Conservation (phyloP, 306 rosid species). For the Morella rubra region DNA sequence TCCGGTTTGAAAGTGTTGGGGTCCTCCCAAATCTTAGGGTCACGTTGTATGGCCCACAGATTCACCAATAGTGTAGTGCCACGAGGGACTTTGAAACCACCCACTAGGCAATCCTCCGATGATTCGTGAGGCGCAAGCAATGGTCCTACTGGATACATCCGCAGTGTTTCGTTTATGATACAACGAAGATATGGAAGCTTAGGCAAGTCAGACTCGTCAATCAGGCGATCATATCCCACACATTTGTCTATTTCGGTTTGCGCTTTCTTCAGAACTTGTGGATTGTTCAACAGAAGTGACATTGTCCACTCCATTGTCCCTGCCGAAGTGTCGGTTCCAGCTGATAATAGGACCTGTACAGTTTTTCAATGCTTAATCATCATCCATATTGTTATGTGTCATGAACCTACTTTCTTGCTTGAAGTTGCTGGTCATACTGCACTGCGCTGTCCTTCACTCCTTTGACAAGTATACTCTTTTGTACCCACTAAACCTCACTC, state of each 20-base stretch:
- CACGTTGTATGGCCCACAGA: conserved; percentile 42
- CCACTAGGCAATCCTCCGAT: conserved; percentile 30
- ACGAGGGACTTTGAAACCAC: conserved; percentile 33
- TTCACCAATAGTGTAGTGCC: conserved; percentile 47
- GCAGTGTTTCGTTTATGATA: conserved; percentile 36
- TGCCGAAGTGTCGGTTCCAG: conserved; percentile 37
- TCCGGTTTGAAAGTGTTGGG: conserved; percentile 35
- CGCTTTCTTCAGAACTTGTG: conserved; percentile 17
- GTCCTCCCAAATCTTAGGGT: conserved; percentile 33
- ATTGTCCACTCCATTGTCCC: conserved; percentile 44
- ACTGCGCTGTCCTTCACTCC: too few species aligned
- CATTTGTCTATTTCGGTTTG: conserved; percentile 16
- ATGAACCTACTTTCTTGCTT: background rate
- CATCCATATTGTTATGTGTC: too few species aligned
- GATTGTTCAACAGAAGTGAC: conserved; percentile 40
- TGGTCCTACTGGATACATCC: conserved; percentile 39
- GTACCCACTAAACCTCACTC: too few species aligned
- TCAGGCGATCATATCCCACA: conserved; percentile 19
- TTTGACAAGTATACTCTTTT: too few species aligned
- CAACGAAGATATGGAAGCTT: conserved; percentile 31
- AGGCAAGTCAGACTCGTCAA: conserved; percentile 36
- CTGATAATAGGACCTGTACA: conserved; percentile 25
- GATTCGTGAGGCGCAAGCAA: conserved; percentile 35
- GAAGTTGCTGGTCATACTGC: too few species aligned
- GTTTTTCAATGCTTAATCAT: too few species aligned